These are phyloP conservation scores for Limtongozyma cylindracea DNA, from an alignment of 805 yeast genomes.

Conservation along the genomic window DNA sequence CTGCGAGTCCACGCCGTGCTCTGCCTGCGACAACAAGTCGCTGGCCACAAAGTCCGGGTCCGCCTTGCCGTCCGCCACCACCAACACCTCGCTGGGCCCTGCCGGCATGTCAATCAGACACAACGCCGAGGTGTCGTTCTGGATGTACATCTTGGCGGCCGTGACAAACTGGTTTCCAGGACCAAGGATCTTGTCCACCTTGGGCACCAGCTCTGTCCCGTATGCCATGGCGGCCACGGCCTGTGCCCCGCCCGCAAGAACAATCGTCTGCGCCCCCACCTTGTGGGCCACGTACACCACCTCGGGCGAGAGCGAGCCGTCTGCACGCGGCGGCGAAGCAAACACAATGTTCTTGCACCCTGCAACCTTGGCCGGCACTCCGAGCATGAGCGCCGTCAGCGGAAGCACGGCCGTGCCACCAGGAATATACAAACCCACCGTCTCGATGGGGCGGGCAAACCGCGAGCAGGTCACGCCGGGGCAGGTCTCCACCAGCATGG, in stretches of 20 bases:
- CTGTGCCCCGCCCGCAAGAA: constrained; percentile 98
- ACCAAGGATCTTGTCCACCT: constrained; percentile 91
- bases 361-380: constrained; percentile 96
- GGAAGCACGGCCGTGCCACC: constrained; percentile 99
- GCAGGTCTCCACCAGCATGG: constrained; percentile 67
- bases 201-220: constrained; percentile 81
- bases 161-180: constrained; percentile 99
- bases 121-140: constrained; percentile 83
- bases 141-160: constrained; percentile 95
- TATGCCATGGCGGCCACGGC: constrained; percentile 98
- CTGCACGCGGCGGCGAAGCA: constrained; percentile 90
- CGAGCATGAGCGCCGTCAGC: constrained; percentile 92
- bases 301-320: constrained; percentile 88
- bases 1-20: constrained; percentile 96
- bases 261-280: constrained; percentile 75
- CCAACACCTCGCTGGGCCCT: constrained; percentile 95
- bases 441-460: constrained; percentile 84
- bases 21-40: constrained; percentile 92
- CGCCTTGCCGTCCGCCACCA: constrained; percentile 70
- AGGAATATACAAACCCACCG: constrained; percentile 89
- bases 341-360: constrained; percentile 80
- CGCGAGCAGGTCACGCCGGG: constrained; percentile 91
- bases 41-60: constrained; percentile 95
- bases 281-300: constrained; percentile 94
- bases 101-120: constrained; percentile 99